Evolutionary conservation across 1,284 basidiomycete genomes (phyloP), one percentile per base, ranked within the genome.

Genomic region (Neonothopanus nambi): DNA sequence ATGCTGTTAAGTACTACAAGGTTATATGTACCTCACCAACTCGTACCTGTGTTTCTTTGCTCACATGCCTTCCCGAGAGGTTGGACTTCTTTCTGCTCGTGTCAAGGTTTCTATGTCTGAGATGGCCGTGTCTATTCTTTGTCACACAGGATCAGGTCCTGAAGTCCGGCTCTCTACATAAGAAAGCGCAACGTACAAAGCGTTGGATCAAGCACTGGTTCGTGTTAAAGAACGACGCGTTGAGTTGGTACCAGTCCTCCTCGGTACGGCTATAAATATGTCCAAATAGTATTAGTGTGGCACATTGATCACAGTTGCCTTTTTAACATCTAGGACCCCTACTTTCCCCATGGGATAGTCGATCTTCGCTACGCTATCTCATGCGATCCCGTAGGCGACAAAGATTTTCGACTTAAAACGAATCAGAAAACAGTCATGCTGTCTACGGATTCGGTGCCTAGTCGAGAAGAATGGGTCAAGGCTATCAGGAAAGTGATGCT

Each of bases 41-140:
- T 84, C 87, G 3, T 91, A 96, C 65, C 71, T 98, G 23, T 98
- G 95, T 73, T 99, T 98, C 75, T 98, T 98, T 68, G 96, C 96
- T 0, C 94, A 96, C 67, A 87, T 99, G 80, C 91, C 92, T 6
- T 79, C 85, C 18, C 79, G 87, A 74, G 93, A 95, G 79, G 93
- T 93, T 58, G 44, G 73, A 26, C 23, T 36, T 13, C 36, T 39
- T 62, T 30, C 40, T 45, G 39, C 51, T 15, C 18, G n/a, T 5
- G 21, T 46, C 44, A 24, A 36, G 15, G n/a, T 21, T 39, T 46
- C 35, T 12, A 23, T 21, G 18, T 17, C 15, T 24, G 26, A 28
- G 26, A 28, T 21, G 40, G 17, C 28, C 39, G 38, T 24, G 43
- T 48, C 42, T n/a, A n/a, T 21, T 45, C 37, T 37, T 41, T 47